Base-by-base conservation (phyloP, 345 rosid genomes). In the Erucastrum elatum region DNA sequence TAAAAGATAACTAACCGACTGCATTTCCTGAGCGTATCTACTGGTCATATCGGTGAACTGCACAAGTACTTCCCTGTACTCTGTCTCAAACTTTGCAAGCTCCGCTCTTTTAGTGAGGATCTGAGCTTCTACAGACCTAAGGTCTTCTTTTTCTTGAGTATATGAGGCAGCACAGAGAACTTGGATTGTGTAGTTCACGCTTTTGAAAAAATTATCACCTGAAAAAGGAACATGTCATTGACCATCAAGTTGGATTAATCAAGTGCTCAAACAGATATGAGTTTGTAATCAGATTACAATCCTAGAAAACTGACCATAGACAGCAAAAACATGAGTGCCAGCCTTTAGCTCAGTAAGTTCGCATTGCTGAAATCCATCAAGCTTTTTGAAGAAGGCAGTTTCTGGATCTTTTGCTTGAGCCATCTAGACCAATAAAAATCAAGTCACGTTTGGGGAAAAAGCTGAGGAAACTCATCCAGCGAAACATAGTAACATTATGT, bases 121-220 rank as follows among this genome's bases (percentile, higher is more conserved):
- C 76, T 88, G 87, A 72, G 94, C 88, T 85, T 96, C 99, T 35
- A 96, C 90, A 37, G 88, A 88, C 88, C 94, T 90, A 66, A 96
- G 98, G 51, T 84, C 82, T 64, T 87, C 91, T 75, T 93, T 96
- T 78, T 89, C 98, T 86, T 91, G 87, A 0, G 55, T 44, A 78
- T 91, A 93, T 64, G 91, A 85, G 67, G 86, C 91, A 71, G 95
- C 94, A 77, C 90, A 93, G 70, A 93, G 83, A 72, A 94, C 96
- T 85, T 96, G 96, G 76, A 96, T 83, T 34, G 94, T 90, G 84
- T 96, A 96, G 86, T 87, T 87, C 75, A 87, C 96, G 69, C 90
- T 89, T 81, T 87, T 93, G 76, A 96, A 96, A 85, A 96, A 96
- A 66, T 93, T 96, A 82, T 93, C 99, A 77, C 99, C 99, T 96